Base-by-base conservation (phyloP, 345 rosid genomes). In the Eutrema heterophyllum region DNA sequence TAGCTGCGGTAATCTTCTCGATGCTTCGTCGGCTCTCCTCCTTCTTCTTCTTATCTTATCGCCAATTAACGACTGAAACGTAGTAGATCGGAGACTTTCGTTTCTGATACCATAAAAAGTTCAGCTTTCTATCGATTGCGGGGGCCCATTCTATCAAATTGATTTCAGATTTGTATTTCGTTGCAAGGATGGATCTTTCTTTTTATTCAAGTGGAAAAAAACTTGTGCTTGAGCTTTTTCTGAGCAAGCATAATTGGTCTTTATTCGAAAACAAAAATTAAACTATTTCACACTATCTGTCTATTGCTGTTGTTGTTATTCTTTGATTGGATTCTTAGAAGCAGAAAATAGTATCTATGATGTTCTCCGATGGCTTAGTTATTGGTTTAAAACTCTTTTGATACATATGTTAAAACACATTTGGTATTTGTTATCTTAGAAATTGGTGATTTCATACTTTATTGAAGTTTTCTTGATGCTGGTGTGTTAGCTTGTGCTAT, bases 1-100 rank as follows among this genome's bases (percentile, higher is more conserved):
- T 65, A 65, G 27, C 72, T 67, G 4, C 38, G 62, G 78, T 74
- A 59, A 74, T 60, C 27, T 4, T 38, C 43, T 65, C 3, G 21
- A 67, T 29, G 5, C 27, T 5, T 14, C 8, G 27, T 26, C 4
- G 16, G 4, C 9, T 61, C 60, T 60, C 30, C 10, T 61, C 7
- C 40, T 55, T 29, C 9, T 50, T 49, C 45, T 27, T 40, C 68
- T 30, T 60, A 11, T 7, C 46, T 72, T n/a, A 24, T 24, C 56
- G 52, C 26, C 44, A 46, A 41, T 29, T 26, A 15, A 44, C 14
- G 14, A 26, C 15, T 9, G 16, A 30, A 64, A 32, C 46, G 49
- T 32, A 32, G n/a, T 55, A 53, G 65, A 73, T 73, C 68, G 53
- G 45, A 55, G 10, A 41, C 14, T 27, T 45, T 33, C 21, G 39